Base-by-base conservation (phyloP, 2,329 filamentous ascomycete genomes). In the Clonostachys byssicola region DNA sequence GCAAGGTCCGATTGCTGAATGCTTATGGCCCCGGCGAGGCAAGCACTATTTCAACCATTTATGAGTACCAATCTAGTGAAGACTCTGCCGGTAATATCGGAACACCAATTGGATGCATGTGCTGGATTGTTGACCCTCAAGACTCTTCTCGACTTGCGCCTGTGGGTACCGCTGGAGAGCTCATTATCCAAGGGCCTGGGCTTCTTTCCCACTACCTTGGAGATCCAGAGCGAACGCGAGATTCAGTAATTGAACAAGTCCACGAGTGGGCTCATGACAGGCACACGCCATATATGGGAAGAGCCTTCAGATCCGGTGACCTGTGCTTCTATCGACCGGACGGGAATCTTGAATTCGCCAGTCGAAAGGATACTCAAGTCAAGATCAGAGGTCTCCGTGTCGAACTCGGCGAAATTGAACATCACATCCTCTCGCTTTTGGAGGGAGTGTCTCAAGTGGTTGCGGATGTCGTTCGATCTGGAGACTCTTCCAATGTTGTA, bases 311-410 rank as follows among this genome's bases (percentile, higher is more conserved):
- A 34, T 57, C 56, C 18, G 36, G 47, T 34, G 38, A 42, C 34
- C 16, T 40, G 6, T 34, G 23, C n/a, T 12, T 30, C n/a, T 34
- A 42, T 10, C 40, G 35, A 10, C 2, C 20, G 13, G 47, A 49
- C 23, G 47, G 47, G 14, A 40, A 35, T 12, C 5, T 45, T 13
- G 42, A 34, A 10, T 45, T 35, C 20, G 18, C 42, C 3, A 34
- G 40, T 9, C 47, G 47, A 18, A 42, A 38, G 6, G 47, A 47
- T 33, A 49, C 44, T 8, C 47, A 80, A 55, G 67, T 80, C 42
- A 81, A 81, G 55, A 57, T 81, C 12, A 67, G 70, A 23, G 81
- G 80, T 40, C 78, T 71, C 47, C 57, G 75, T 47, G 63, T 77
- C 48, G 80, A 74, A 59, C 62, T 74, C 4, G 49, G 41, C 12